Percentiles rank a stretch among this genome's conserved stretches.
Evolutionary conservation across 257 asterid species (phyloP).

Genomic region (Vinca minor): DNA sequence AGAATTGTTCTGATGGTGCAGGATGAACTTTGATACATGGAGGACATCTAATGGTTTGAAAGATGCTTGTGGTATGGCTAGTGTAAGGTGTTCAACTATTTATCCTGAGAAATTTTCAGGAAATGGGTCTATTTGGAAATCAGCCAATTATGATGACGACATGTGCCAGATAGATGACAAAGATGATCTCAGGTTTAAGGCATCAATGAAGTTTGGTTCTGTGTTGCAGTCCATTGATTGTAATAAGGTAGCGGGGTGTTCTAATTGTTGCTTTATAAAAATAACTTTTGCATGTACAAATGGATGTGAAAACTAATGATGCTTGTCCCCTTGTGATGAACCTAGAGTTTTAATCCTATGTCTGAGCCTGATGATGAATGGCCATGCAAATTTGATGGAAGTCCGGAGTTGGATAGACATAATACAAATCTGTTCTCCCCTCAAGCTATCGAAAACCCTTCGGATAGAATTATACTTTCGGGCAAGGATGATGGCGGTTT

Average conservation of each 20-base stretch:
- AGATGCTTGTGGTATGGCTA: conserved; percentile 39
- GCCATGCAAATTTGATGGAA: conserved; percentile 69
- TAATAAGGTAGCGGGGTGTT: conserved; percentile 53
- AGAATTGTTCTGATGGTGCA: conserved; percentile 29
- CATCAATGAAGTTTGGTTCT: conserved; percentile 45
- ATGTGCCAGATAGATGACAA: conserved; percentile 74
- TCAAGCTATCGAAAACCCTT: conserved; percentile 34
- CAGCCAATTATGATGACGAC: conserved; percentile 71
- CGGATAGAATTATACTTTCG: conserved; percentile 33
- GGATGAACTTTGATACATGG: conserved; percentile 50
- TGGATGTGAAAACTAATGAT: conserved; percentile 2
- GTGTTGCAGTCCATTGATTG: conserved; percentile 42
- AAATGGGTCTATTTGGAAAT: conserved; percentile 54
- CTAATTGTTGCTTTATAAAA: conserved; percentile 8
- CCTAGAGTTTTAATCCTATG: conserved; percentile 88
- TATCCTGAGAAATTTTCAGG: conserved; percentile 44
- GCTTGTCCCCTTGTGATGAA: conserved; percentile 7
- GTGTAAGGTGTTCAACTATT: conserved; percentile 47
- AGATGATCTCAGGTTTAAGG: conserved; percentile 54
- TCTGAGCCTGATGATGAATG: conserved; percentile 76
- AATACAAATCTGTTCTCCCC: conserved; percentile 30
- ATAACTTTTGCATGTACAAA: conserved; percentile 6
- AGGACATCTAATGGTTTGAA: conserved; percentile 58
- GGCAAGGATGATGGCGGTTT: conserved; percentile 49
- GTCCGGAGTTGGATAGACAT: conserved; percentile 48